Conservation (phyloP, 306 rosid genomes). For the Acmispon strigosus region DNA sequence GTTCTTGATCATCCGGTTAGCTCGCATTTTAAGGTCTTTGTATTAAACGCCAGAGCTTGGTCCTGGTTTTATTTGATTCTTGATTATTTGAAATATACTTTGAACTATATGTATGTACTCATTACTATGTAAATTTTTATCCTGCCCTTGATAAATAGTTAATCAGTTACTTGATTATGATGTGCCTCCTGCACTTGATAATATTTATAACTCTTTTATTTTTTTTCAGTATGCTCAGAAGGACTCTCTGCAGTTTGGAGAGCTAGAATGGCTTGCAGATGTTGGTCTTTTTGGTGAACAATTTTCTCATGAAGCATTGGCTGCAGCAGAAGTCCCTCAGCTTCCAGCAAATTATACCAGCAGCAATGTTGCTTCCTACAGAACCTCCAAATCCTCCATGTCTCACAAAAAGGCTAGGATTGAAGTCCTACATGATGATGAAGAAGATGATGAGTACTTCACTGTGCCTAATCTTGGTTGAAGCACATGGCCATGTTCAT, state of each 20-base stretch:
- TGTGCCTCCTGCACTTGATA: not conserved
- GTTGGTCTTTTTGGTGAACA: conserved; percentile 67
- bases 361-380: conserved; percentile 34
- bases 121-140: not conserved
- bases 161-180: not conserved
- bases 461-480: conserved; percentile 94
- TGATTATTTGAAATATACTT: too few relatives aligned
- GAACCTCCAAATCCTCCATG: conserved; percentile 45
- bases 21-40: too few relatives aligned
- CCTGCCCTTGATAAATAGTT: not conserved
- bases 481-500: not conserved
- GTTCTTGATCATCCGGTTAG: too few relatives aligned
- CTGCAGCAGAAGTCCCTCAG: conserved; percentile 98
- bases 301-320: conserved; percentile 52
- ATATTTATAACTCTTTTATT: not conserved
- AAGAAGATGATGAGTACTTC: conserved; percentile 83
- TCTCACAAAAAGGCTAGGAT: conserved; percentile 76
- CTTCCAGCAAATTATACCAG: conserved; percentile 49
- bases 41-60: too few relatives aligned
- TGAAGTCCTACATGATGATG: conserved; percentile 34
- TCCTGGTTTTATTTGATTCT: too few relatives aligned
- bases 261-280: conserved; percentile 80
- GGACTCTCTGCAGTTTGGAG: conserved; percentile 73
- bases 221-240: conserved; percentile 42
- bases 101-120: too few relatives aligned